These are phyloP conservation scores for Rhodotorula paludigena DNA, from an alignment of 768 basidiomycete genomes.

Conservation along the genomic window DNA sequence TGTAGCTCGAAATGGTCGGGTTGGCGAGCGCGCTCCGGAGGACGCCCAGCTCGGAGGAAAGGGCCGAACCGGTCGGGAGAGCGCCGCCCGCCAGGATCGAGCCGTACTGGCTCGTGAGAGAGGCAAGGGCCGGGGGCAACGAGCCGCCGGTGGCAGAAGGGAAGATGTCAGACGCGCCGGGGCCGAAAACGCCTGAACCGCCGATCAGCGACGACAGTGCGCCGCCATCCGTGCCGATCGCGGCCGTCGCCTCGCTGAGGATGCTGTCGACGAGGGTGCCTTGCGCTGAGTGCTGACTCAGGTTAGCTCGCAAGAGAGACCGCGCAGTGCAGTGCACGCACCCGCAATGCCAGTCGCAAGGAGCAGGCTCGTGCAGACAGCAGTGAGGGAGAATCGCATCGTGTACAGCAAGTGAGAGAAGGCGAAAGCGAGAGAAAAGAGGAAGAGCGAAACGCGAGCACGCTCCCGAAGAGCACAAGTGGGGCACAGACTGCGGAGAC, in stretches of 20 bases:
- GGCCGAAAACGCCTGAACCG: background rate
- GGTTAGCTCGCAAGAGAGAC: no score
- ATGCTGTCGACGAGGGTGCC: background rate
- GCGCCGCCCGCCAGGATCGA: background rate
- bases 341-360: background rate
- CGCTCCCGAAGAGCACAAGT: background rate
- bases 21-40: background rate
- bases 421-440: background rate
- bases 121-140: background rate
- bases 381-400: background rate
- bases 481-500: background rate
- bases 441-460: background rate
- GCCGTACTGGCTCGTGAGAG: background rate
- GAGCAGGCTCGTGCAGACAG: background rate
- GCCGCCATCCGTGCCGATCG: background rate
- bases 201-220: background rate
- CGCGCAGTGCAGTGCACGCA: background rate
- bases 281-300: background rate
- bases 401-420: background rate
- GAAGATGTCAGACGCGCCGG: no score
- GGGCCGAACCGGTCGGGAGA: constrained; percentile 3
- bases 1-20: background rate
- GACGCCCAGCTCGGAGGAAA: background rate
- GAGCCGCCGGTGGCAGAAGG: background rate
- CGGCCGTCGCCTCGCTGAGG: background rate